Evolutionary conservation across 345 rosid genomes (phyloP), one percentile per base, ranked within the genome.

Genomic region (Populus ilicifolia): DNA sequence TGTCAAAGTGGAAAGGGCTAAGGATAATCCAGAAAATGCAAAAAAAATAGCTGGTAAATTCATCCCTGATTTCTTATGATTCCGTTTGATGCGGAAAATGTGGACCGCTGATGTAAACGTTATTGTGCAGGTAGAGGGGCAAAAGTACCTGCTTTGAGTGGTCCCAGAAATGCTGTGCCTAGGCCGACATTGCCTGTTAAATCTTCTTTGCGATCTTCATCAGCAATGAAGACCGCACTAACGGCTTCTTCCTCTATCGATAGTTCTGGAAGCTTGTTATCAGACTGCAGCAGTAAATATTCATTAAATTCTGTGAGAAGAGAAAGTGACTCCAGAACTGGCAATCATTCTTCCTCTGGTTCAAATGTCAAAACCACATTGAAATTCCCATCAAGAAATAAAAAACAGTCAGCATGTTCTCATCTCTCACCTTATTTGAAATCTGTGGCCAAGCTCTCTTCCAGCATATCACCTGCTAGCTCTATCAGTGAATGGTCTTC

Each of bases 401-500:
- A 83, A 79, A 71, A 16, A 73, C 86, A 79, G 73, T 59, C 92
- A 44, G 79, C 79, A 48, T 76, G 61, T 72, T 71, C 90, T 21
- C 80, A 75, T 75, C 68, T 78, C 77, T 80, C 90, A 69, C 79
- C 90, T 72, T 46, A 68, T 85, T 67, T 88, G 83, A 85, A 75
- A 79, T 82, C 90, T 81, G 75, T 81, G 29, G 73, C 83, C 75
- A 91, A 82, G 84, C 81, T 72, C 27, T 82, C 94, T 66, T 83
- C 90, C 66, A 86, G 73, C 78, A 78, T 77, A 80, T 88, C 91
- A 74, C 87, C 92, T 73, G 80, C 92, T 75, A 94, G 93, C 87
- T 85, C 97, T 82, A 82, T 87, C 75, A 87, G 89, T 84, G 97
- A 95, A 83, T 85, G 90, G 94, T 91, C 98, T 69, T 84, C 88